Base-by-base conservation (phyloP, 2,329 filamentous ascomycete species). In the Zymoseptoria brevis region DNA sequence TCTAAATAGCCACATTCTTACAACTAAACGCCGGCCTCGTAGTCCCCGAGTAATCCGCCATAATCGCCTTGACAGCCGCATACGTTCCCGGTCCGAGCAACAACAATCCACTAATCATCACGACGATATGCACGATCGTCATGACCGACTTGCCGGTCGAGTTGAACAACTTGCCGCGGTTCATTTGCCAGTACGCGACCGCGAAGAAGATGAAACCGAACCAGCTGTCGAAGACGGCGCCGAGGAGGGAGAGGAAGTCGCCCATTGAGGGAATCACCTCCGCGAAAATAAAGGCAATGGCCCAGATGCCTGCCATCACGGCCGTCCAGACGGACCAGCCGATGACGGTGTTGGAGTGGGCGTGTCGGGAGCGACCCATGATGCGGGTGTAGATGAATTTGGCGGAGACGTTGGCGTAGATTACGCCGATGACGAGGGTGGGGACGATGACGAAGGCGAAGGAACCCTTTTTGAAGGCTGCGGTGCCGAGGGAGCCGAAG, bases 201-300 rank as follows among this genome's bases (percentile, higher is more conserved):
- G 78, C 78, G 55, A 80, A 80, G 69, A 76, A 80, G 60, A 80
- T 79, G 67, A 79, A 80, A 1, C 78, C 78, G 58, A 80, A 80
- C 68, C 79, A 79, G 1, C 75, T 77, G 63, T 79, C 78, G 58
- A 80, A 80, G 0, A 76, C 77, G 0, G 77, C 77, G 7, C 77
- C 74, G 8, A 80, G 73, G 2, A 80, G 68, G 0, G 77, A 79
- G 4, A 80, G 66, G 67, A 80, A 80, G 65, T 80, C 78, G 8
- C 78, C 77, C 78, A 80, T 80, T 59, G 72, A 76, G 7, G 77
- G 78, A 19, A 80, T 73, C 53, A 80, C 75, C 59, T 80, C 78
- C 9, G 78, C 71, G 64, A 80, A 80, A 55, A 80, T 68, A 61
- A 79, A 80, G 3, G 70, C 76, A 2, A 79, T 59, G 26, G 72